Evolutionary conservation across 2,329 filamentous ascomycete species (phyloP).

Genomic region (Paraphaeosphaeria sporulosa): DNA sequence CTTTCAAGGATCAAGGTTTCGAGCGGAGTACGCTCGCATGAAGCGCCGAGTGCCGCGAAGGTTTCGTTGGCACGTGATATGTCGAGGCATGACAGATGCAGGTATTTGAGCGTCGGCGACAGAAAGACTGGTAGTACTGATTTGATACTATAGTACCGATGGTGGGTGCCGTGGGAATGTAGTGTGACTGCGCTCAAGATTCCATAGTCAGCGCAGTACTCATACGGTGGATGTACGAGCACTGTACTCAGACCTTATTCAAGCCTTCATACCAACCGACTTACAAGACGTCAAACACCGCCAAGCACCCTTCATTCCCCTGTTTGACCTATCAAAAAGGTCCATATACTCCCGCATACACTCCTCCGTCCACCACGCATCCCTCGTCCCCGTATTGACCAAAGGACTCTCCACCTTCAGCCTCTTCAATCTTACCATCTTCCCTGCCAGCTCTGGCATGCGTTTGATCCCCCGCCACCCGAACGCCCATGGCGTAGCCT

Average conservation of each 20-base stretch:
- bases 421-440: constrained; percentile 1
- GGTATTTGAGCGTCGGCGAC: constrained; percentile 1
- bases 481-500: neutral
- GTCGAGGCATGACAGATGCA: constrained; percentile 4
- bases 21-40: constrained; percentile 4
- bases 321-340: too few species aligned
- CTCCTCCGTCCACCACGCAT: neutral
- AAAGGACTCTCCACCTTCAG: constrained; percentile 10
- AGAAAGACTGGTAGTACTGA: constrained; percentile 2
- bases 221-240: neutral
- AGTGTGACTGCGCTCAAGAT: constrained; percentile 1
- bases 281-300: neutral
- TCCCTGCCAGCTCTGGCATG: constrained; percentile 11
- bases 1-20: constrained; percentile 11
- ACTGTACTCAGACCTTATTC: constrained; percentile 1
- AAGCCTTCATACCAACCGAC: too few species aligned
- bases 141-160: neutral
- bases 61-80: neutral
- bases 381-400: neutral
- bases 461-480: constrained; percentile 6
- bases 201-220: neutral
- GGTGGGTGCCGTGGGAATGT: neutral
- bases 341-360: constrained; percentile 3
- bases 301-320: neutral
- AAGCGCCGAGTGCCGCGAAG: neutral